Base-by-base conservation (phyloP, 306 rosid genomes). In the Quercus bicolor region DNA sequence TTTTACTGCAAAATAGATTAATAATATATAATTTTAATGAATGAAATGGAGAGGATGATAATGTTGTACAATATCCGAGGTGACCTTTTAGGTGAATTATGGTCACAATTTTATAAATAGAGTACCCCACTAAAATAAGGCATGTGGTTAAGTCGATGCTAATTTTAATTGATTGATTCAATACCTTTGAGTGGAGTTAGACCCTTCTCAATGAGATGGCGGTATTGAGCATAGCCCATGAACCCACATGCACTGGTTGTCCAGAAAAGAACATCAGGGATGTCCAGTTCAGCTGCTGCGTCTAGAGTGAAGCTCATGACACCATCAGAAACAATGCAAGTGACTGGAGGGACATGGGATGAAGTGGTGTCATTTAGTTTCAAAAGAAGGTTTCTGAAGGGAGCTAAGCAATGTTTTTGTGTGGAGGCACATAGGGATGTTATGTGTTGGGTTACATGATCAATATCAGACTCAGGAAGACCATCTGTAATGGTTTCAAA, bases 401-500 rank as follows among this genome's bases (percentile, higher is more conserved):
- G 89, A 0, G 81, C 75, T 0, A 79, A 66, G 60, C 91, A 92
- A 16, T 76, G 53, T 8, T 5, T 85, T 10, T 16, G 45, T 0
- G 83, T 85, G 11, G 97, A 88, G 0, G 65, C 76, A 5, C 88
- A 85, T 0, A 92, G 53, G 18, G 88, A 6, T 5, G 88, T 78
- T 0, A 81, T 48, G 54, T 88, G 81, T 79, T 90, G 93, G 1
- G 93, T 86, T 10, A 34, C 87, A 14, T 26, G 28, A 26, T 92
- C 87, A 1, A 54, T 45, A 45, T 45, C 74, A 1, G 88, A 80
- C 0, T 85, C 85, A 0, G 97, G 97, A 5, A 90, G 91, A 21
- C 97, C 94, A 2, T 91, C 94, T 0, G 94, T 80, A 12, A 86
- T 83, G 23, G 84, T 86, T 55, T 77, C 56, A 19, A 82, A 86